A percentile compares a stretch with the other conserved stretches of the same genome.
Conservation (phyloP, 2,329 filamentous ascomycete genomes). For the Chaetomiaceae sp. region DNA sequence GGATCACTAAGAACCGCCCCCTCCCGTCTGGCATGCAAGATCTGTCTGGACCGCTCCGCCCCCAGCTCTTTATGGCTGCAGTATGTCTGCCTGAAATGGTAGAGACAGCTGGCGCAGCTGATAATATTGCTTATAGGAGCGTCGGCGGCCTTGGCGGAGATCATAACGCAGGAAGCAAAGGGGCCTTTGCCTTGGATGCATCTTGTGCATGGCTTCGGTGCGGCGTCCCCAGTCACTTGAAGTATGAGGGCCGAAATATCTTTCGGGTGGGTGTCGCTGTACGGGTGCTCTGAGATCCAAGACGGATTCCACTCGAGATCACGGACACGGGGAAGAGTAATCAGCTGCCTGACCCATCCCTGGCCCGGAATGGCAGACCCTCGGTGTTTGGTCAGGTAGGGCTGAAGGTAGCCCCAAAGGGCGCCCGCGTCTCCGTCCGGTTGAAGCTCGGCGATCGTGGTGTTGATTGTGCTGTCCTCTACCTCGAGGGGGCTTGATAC, state of each 20-base stretch:
- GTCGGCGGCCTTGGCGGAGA: conserved; percentile 18
- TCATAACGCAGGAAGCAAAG: conserved; percentile 29
- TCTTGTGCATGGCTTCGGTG: conserved; percentile 23
- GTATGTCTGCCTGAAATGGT: conserved; percentile 24
- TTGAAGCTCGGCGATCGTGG: not conserved
- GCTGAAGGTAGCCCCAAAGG: conserved; percentile 29
- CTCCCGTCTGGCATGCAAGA: not conserved
- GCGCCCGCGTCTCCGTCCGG: not conserved
- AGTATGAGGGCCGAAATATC: conserved; percentile 30
- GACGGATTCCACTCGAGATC: conserved; percentile 29
- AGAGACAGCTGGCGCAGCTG: conserved; percentile 31
- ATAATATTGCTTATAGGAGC: conserved; percentile 14
- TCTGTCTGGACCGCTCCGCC: conserved; percentile 5
- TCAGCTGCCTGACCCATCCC: conserved; percentile 25
- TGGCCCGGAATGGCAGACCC: conserved; percentile 8
- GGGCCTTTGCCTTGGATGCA: conserved; percentile 28
- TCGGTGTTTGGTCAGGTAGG: conserved; percentile 21
- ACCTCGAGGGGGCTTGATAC: too few relatives aligned
- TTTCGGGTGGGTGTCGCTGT: conserved; percentile 22
- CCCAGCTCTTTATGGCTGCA: conserved; percentile 23
- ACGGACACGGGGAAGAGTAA: conserved; percentile 27
- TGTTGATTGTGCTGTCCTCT: too few relatives aligned
- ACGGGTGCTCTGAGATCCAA: conserved; percentile 22
- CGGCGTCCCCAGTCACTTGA: conserved; percentile 31
- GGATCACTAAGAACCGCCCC: too few relatives aligned